Evolutionary conservation across 495 filamentous ascomycete genomes (phyloP).

Genomic region (Physcia stellaris): DNA sequence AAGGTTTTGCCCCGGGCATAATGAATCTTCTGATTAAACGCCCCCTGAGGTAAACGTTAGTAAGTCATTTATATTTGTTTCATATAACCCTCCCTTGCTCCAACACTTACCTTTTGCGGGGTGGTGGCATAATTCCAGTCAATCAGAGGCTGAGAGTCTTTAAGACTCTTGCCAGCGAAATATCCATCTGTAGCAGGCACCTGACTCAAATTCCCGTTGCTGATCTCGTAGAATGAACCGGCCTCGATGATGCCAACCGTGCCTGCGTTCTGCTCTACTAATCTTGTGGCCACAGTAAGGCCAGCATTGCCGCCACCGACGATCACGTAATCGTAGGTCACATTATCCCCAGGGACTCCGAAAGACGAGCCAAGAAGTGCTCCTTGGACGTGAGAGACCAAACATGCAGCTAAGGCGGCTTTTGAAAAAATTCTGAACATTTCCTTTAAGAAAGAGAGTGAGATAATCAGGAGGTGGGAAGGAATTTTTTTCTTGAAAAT

Average conservation of each 20-base stretch:
- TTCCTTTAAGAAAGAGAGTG: too few species aligned
- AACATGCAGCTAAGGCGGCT: too few species aligned
- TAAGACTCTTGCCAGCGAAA: slow-evolving; percentile 8
- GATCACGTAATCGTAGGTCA: slow-evolving; percentile 22
- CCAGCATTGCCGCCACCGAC: slow-evolving; percentile 26
- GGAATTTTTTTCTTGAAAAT: too few species aligned
- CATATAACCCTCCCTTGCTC: background rate
- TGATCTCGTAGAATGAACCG: slow-evolving; percentile 37
- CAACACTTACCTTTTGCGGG: slow-evolving; percentile 21
- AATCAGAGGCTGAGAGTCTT: slow-evolving; percentile 16
- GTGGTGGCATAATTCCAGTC: slow-evolving; percentile 36
- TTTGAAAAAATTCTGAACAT: too few species aligned
- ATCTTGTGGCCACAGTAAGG: slow-evolving; percentile 24
- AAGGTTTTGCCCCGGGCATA: slow-evolving; percentile 16
- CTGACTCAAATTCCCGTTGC: slow-evolving; percentile 25
- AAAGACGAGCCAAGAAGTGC: background rate
- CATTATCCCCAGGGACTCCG: background rate
- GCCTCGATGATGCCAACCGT: slow-evolving; percentile 41
- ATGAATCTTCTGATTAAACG: slow-evolving; percentile 23
- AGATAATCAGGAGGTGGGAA: too few species aligned
- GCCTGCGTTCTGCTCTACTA: slow-evolving; percentile 19
- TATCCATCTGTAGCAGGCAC: slow-evolving; percentile 21
- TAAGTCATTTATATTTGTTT: background rate
- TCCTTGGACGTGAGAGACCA: too few species aligned
- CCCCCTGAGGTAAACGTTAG: slow-evolving; percentile 15